These are phyloP conservation scores for Botryotinia calthae DNA, from an alignment of 2,329 filamentous ascomycete genomes.

Conservation along the genomic window DNA sequence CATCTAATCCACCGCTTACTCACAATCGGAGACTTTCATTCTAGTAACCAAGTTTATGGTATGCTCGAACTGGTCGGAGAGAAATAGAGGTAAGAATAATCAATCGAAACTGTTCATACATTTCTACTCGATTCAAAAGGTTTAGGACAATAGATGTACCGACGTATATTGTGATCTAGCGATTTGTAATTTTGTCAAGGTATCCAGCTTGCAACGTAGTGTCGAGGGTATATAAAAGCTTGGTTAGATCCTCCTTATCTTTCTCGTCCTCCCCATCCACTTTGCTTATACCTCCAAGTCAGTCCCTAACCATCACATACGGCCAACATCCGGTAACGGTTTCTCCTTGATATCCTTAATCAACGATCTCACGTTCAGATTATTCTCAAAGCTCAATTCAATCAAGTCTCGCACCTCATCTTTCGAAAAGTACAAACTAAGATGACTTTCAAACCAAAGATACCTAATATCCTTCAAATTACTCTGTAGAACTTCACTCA, in stretches of 20 bases:
- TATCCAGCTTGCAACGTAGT: background rate
- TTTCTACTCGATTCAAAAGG: background rate
- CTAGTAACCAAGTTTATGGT: background rate
- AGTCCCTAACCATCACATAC: background rate
- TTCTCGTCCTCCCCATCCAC: background rate
- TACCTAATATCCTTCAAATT: constrained; percentile 62
- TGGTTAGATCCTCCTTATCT: background rate
- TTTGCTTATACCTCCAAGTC: background rate
- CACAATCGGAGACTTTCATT: too few species aligned
- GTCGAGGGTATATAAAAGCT: background rate
- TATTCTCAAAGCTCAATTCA: constrained; percentile 62
- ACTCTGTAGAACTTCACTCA: constrained; percentile 64
- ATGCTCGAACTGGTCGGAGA: background rate
- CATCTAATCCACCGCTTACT: too few species aligned
- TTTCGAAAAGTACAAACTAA: constrained; percentile 60
- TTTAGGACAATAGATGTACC: background rate
- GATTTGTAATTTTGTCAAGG: background rate
- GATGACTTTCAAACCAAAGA: constrained; percentile 64
- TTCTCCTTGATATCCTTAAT: constrained; percentile 55
- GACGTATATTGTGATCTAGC: background rate
- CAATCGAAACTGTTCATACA: background rate
- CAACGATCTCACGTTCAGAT: constrained; percentile 54
- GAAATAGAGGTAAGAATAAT: background rate
- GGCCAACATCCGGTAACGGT: background rate
- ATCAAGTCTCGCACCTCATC: constrained; percentile 63